Conservation (phyloP, 768 basidiomycete species). For the Basidioascus undulatus region DNA sequence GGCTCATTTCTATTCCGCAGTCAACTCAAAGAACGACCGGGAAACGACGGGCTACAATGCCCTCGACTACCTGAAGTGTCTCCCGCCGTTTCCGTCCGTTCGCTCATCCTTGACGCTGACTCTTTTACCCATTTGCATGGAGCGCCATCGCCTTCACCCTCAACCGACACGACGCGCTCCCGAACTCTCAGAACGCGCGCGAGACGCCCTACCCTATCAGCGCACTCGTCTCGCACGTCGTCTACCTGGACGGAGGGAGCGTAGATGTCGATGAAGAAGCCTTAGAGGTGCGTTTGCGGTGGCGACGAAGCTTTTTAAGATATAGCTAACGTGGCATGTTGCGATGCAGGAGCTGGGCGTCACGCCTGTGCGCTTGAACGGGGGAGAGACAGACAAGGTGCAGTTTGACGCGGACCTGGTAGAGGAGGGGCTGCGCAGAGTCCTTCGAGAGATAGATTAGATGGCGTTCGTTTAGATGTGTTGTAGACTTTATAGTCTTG, state of each 20-base stretch:
- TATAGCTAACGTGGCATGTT: too few relatives aligned
- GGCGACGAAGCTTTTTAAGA: too few relatives aligned
- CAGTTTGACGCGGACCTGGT: too few relatives aligned
- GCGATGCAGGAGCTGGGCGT: too few relatives aligned
- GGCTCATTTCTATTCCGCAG: conserved; percentile 21
- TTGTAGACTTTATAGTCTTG: too few relatives aligned
- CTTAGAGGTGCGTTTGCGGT: conserved; percentile 43
- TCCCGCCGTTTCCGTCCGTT: conserved; percentile 17
- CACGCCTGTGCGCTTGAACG: too few relatives aligned
- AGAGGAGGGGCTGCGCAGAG: too few relatives aligned
- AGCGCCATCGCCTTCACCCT: conserved; percentile 10
- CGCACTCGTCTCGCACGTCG: conserved; percentile 63
- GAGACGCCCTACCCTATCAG: conserved; percentile 33
- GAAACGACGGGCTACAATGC: conserved; percentile 37
- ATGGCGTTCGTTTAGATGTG: too few relatives aligned
- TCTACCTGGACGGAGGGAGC: conserved; percentile 40
- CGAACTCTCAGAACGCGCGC: conserved; percentile 29
- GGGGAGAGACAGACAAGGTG: too few relatives aligned
- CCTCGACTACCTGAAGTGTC: neutral
- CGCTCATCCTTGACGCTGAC: conserved; percentile 44
- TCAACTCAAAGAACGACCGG: conserved; percentile 68
- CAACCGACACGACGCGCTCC: conserved; percentile 39
- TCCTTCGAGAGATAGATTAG: too few relatives aligned
- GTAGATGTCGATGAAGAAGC: conserved; percentile 36
- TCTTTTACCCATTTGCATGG: conserved; percentile 22